Evolutionary conservation across 441 rosid species (phyloP).

Genomic region (Arabidopsis lyrata): DNA sequence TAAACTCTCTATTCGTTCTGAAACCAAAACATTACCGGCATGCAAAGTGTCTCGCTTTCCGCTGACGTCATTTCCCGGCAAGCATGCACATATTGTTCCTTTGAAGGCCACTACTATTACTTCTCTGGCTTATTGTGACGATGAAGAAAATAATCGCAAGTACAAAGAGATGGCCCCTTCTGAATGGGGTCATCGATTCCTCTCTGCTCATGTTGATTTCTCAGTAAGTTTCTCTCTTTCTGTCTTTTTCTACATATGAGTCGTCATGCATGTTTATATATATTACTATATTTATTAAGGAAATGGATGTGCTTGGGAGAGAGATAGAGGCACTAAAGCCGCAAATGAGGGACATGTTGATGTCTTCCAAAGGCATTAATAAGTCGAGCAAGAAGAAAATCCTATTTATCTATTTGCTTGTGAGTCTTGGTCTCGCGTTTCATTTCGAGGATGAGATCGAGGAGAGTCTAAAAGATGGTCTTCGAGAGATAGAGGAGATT

Average conservation of each 20-base stretch:
- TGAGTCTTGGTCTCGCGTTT: conserved; percentile 12
- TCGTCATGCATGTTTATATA: no score
- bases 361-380: not conserved
- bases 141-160: not conserved
- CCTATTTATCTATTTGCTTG: not conserved
- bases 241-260: no score
- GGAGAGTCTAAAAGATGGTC: not conserved
- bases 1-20: not conserved
- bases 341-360: not conserved
- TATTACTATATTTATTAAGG: no score
- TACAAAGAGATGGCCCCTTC: conserved; percentile 1
- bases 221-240: not conserved
- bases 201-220: conserved; percentile 1
- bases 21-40: no score
- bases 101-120: conserved; percentile 14
- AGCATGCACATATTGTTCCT: not conserved
- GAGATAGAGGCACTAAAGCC: not conserved
- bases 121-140: conserved; percentile 3
- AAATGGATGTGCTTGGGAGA: conserved; percentile 1
- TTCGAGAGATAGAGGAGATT: not conserved
- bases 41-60: not conserved
- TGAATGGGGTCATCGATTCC: conserved; percentile 18
- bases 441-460: conserved; percentile 11
- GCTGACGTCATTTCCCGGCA: not conserved
- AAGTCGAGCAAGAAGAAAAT: not conserved